Percentiles rank a stretch among this genome's conserved stretches.
Evolutionary conservation across 1,284 basidiomycete species (phyloP).

Genomic region (Cutaneotrichosporon sp.): DNA sequence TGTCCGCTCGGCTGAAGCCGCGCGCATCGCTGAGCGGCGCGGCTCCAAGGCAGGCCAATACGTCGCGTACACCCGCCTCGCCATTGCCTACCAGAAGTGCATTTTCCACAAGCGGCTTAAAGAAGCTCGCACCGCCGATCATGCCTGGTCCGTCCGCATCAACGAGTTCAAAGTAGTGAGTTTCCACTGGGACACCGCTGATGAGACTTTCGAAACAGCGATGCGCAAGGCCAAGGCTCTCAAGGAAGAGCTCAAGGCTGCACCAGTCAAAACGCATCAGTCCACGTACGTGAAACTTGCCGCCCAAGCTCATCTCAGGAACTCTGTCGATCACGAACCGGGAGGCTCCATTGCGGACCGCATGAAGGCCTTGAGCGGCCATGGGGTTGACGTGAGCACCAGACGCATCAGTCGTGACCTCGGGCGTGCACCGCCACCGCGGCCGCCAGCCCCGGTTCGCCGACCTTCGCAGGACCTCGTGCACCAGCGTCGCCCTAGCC

Average conservation of each 20-base stretch:
- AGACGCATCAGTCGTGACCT: conserved; percentile 42
- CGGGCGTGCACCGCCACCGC: not conserved
- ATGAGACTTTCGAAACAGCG: conserved; percentile 41
- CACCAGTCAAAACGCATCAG: not conserved
- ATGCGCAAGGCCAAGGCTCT: conserved; percentile 42
- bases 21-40: conserved; percentile 40
- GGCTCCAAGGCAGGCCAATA: conserved; percentile 44
- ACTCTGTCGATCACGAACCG: conserved; percentile 20
- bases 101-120: conserved; percentile 35
- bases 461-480: not conserved
- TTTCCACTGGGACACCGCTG: not conserved
- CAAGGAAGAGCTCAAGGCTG: conserved; percentile 36
- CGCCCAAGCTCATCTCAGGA: conserved; percentile 1
- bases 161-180: conserved; percentile 47
- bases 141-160: conserved; percentile 35
- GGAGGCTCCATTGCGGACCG: conserved; percentile 52
- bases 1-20: conserved; percentile 40
- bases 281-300: not conserved
- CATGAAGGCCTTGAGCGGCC: conserved; percentile 49
- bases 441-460: not conserved
- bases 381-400: conserved; percentile 48
- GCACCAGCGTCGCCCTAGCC: conserved; percentile 4
- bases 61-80: conserved; percentile 42
- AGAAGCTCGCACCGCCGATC: conserved; percentile 34
- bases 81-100: conserved; percentile 31